Evolutionary conservation across 176 grass and related monocot species (phyloP), one percentile per base, ranked within the genome.

Genomic region (Carex littledalei): DNA sequence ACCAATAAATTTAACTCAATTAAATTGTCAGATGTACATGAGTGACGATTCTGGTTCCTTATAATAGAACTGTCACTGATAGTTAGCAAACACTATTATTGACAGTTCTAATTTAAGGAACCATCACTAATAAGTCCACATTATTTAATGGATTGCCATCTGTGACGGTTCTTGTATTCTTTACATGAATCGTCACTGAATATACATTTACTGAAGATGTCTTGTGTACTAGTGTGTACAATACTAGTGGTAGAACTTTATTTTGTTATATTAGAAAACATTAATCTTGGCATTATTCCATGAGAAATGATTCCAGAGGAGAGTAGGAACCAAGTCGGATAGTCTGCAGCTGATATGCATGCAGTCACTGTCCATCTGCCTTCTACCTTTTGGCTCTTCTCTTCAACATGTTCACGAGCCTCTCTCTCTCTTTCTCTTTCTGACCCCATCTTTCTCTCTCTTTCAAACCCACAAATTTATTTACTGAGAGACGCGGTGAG

Each of bases 331-430:
- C 78, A 78, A 76, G 82, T 64, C 52, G 71, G 87, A 76, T 82
- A 72, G 87, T 13, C 85, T 92, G 87, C 75, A 57, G 87, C 87
- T 35, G 89, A 86, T 91, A 94, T 89, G 71, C 57, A 81, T 72
- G 70, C 88, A 20, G 88, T 87, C 86, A 83, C 81, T 90, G 90
- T 87, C 88, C 32, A 53, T 56, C 78, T 55, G 88, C 31, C 88
- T 65, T 20, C 39, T 52, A n/a, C n/a, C 43, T 67, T 81, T 89
- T 89, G 90, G 81, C 79, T 82, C 87, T 41, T 75, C 67, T 54
- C 49, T 81, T 57, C 53, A 83, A 82, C 67, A 79, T 49, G 84
- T 24, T 87, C 85, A 87, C 87, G 67, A 85, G 67, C 32, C 76
- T 53, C 84, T 84, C 55, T 80, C 75, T 24, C 15, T 54, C 16